Evolutionary conservation across 768 basidiomycete species (phyloP).

Genomic region (Mrakia gelida): DNA sequence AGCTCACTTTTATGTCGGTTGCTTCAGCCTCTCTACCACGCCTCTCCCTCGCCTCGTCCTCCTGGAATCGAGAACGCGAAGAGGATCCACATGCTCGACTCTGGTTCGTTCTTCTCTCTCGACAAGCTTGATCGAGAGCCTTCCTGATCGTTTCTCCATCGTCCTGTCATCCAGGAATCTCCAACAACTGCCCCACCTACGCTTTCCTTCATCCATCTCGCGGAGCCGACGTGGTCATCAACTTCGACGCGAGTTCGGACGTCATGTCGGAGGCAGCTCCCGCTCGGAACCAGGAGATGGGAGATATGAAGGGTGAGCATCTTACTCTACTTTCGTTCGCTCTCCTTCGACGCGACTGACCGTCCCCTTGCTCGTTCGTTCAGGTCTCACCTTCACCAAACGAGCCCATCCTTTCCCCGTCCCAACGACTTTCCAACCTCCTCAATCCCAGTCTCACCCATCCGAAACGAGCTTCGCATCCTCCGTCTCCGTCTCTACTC

Average conservation of each 20-base stretch:
- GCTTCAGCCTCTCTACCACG: slow-evolving; percentile 25
- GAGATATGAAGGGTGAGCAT: slow-evolving; percentile 33
- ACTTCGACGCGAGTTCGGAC: slow-evolving; percentile 27
- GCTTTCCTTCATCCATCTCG: slow-evolving; percentile 32
- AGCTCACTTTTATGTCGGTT: background rate
- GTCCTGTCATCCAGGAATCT: background rate
- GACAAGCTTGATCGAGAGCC: too few species aligned
- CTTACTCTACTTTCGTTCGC: background rate
- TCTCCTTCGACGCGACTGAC: background rate
- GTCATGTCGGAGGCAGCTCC: slow-evolving; percentile 25
- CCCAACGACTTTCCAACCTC: slow-evolving; percentile 2
- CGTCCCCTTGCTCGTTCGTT: background rate
- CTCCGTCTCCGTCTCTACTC: background rate
- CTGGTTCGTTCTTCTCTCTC: background rate
- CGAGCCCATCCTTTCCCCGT: slow-evolving; percentile 24
- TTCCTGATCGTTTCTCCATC: too few species aligned
- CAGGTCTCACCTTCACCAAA: slow-evolving; percentile 29
- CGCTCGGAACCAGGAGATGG: slow-evolving; percentile 30
- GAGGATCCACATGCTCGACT: slow-evolving; percentile 27
- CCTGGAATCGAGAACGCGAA: slow-evolving; percentile 33
- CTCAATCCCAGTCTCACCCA: background rate
- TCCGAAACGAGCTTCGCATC: background rate
- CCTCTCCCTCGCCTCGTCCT: slow-evolving; percentile 22
- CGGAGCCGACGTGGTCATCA: slow-evolving; percentile 32
- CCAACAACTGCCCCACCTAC: slow-evolving; percentile 35